Evolutionary conservation across 1,284 basidiomycete genomes (phyloP).

Genomic region (Ceratobasidium sp.): DNA sequence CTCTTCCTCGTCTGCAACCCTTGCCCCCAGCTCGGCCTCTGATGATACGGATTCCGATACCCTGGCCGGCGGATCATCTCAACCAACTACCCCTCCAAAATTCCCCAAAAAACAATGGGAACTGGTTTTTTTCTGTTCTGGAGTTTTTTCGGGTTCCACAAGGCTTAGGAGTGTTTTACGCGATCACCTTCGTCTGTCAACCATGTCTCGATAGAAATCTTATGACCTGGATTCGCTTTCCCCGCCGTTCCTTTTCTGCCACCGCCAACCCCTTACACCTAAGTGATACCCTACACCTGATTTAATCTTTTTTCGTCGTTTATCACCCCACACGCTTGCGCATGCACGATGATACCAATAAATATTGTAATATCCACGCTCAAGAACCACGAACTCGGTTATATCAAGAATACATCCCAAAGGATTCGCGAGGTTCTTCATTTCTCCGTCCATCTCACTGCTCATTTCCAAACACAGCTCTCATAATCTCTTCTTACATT

Average conservation of each 20-base stretch:
- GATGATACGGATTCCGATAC: conserved; percentile 25
- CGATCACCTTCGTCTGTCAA: background rate
- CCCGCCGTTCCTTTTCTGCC: background rate
- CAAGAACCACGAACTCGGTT: background rate
- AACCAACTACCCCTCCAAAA: conserved; percentile 19
- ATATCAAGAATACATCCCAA: conserved; percentile 46
- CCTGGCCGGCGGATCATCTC: conserved; percentile 22
- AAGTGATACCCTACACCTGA: background rate
- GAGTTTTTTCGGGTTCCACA: background rate
- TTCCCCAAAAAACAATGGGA: conserved; percentile 21
- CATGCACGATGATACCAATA: conserved; percentile 30
- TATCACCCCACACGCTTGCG: background rate
- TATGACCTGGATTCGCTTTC: background rate
- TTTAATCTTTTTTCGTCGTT: background rate
- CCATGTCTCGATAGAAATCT: background rate
- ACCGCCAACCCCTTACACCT: no score
- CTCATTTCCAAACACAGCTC: background rate
- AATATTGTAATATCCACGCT: background rate
- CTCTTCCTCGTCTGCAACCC: conserved; percentile 25
- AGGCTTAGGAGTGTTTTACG: no score
- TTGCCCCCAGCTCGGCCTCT: background rate
- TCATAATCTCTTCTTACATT: conserved; percentile 1
- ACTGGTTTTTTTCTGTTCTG: background rate
- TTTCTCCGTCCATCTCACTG: background rate
- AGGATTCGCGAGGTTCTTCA: conserved; percentile 39